phyloP scores from a whole-genome alignment of 2,329 filamentous ascomycete genomes.

The Talaromyces sp. region DNA sequence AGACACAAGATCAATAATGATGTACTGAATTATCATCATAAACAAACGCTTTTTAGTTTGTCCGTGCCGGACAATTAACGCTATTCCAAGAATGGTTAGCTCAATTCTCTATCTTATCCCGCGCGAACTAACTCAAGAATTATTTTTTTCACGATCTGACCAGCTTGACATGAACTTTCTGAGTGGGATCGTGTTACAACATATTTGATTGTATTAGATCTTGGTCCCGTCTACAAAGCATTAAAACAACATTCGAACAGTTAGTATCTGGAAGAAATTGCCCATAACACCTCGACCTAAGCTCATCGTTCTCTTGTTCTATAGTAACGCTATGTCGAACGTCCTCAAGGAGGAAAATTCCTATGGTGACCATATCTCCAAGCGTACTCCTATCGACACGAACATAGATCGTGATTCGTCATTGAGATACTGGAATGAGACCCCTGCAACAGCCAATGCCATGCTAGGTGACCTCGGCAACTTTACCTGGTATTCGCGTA shows the following conservation, averaged over 20 bases:
- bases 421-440: constrained; percentile 36
- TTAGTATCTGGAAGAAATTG: neutral
- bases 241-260: neutral
- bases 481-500: constrained; percentile 63
- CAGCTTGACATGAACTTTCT: neutral
- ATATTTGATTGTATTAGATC: neutral
- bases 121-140: neutral
- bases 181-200: neutral
- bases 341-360: neutral
- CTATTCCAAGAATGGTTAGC: neutral
- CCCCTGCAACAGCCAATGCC: constrained; percentile 56
- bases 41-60: neutral
- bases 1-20: neutral
- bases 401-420: constrained; percentile 26
- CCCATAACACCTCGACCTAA: neutral
- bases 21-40: neutral
- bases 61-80: neutral
- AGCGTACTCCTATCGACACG: constrained; percentile 17
- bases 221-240: neutral
- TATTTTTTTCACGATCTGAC: neutral
- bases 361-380: neutral
- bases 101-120: neutral
- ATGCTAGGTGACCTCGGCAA: constrained; percentile 59
- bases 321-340: neutral
- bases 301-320: neutral